phyloP scores from a whole-genome alignment of 2,329 filamentous ascomycete genomes.

The Apiospora saccharicola region DNA sequence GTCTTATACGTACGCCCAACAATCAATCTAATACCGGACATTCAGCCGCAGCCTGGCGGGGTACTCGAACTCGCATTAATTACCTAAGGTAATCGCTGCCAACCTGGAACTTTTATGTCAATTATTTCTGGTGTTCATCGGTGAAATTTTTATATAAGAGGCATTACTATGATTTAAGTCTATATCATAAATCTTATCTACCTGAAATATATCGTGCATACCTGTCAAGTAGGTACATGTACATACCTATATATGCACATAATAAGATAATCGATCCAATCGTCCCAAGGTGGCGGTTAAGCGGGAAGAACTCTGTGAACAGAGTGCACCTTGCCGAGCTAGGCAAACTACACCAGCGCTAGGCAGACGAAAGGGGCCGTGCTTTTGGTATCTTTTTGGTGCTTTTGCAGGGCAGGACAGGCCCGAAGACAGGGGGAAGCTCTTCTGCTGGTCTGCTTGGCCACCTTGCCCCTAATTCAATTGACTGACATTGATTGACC shows the following conservation, averaged over 20 bases:
- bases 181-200: neutral
- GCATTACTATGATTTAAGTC: neutral
- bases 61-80: neutral
- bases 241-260: neutral
- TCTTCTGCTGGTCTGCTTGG: neutral
- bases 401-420: neutral
- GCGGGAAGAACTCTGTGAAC: constrained; percentile 14
- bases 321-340: constrained; percentile 10
- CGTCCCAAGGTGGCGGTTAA: constrained; percentile 6
- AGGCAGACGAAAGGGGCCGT: neutral
- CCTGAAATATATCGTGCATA: neutral
- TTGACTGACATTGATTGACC: constrained; percentile 4
- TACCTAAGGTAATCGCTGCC: neutral
- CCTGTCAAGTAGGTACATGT: neutral
- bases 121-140: no score
- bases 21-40: neutral
- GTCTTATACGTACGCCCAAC: neutral
- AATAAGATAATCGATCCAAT: constrained; percentile 1
- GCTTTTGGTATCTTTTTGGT: neutral
- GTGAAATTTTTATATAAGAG: no score
- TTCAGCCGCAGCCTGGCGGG: neutral
- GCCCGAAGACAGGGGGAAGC: neutral
- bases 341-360: neutral
- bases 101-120: no score
- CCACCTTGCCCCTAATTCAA: constrained; percentile 5